Evolutionary conservation across 2,329 filamentous ascomycete species (phyloP), one percentile per base, ranked within the genome.

Genomic region (Aspergillus versicolor): DNA sequence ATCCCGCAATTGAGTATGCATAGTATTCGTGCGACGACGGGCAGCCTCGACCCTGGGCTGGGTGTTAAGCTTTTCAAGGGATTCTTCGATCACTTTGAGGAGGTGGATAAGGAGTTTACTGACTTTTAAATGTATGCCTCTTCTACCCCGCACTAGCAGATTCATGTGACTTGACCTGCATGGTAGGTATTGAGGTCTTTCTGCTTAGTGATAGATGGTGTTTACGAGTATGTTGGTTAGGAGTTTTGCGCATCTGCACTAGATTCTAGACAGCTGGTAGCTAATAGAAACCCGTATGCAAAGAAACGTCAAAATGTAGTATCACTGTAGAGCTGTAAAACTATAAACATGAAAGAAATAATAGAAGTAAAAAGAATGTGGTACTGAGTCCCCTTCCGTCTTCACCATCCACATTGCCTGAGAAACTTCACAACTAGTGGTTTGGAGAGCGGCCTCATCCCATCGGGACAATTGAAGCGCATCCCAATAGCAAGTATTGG

Each of bases 1-100:
- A 88, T 97, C 67, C 88, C 92, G 5, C 93, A 97, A 77, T 76
- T 97, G 65, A 93, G 89, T 69, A 97, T 97, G 93, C 93, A 97
- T 75, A 90, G 86, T 52, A 89, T 97, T 63, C 84, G 93, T 24
- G 93, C 93, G 0, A 96, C 92, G 0, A 96, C 91, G 0, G 93
- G 93, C 2, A 84, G 84, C 38, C 73, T 92, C 62, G 93, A 97
- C 70, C 93, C 93, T 0, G 93, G 93, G 0, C 77, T 97, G 63
- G 93, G 92, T 4, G 89, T 94, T 17, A 88, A 90, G 76, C 85
- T 92, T 63, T 97, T 96, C 78, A 89, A 91, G 80, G 92, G 88
- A 2, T 96, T 96, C 74, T 83, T 96, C 65, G 91, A 96, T 67
- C 79, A 88, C 61, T 97, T 88, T 80, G 91, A 96, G 79, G 81